Evolutionary conservation across 495 filamentous ascomycete genomes (phyloP).

Genomic region (Xylaria scruposa): DNA sequence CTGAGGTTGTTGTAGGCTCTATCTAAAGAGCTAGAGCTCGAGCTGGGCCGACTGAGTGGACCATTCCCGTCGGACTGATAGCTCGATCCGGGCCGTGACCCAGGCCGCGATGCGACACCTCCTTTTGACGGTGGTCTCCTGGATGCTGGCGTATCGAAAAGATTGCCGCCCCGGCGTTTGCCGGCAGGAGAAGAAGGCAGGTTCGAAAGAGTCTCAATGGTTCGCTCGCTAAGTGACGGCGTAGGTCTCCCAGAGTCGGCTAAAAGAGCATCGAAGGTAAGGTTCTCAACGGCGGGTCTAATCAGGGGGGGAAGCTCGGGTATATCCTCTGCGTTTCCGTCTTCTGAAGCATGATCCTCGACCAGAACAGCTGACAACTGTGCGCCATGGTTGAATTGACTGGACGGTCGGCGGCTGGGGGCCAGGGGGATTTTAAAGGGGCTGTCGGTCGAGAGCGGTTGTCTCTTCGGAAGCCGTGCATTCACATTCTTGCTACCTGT

Average conservation of each 20-base stretch:
- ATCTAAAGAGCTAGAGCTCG: slow-evolving; percentile 46
- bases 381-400: slow-evolving; percentile 30
- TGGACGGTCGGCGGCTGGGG: slow-evolving; percentile 34
- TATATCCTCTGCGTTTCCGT: slow-evolving; percentile 30
- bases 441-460: slow-evolving; percentile 26
- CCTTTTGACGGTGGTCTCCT: slow-evolving; percentile 43
- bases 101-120: slow-evolving; percentile 47
- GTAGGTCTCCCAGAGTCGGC: slow-evolving; percentile 36
- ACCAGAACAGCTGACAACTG: slow-evolving; percentile 22
- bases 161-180: slow-evolving; percentile 44
- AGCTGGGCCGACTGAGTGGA: slow-evolving; percentile 48
- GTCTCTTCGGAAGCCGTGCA: slow-evolving; percentile 24
- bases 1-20: slow-evolving; percentile 37
- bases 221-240: slow-evolving; percentile 54
- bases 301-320: slow-evolving; percentile 36
- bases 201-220: slow-evolving; percentile 55
- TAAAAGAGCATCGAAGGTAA: slow-evolving; percentile 36
- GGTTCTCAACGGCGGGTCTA: slow-evolving; percentile 28
- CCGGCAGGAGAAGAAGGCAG: slow-evolving; percentile 55
- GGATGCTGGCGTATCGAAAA: slow-evolving; percentile 42
- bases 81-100: slow-evolving; percentile 52
- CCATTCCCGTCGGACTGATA: slow-evolving; percentile 49
- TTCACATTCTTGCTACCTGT: slow-evolving; percentile 29
- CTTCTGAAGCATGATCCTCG: slow-evolving; percentile 25
- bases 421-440: slow-evolving; percentile 35